These are phyloP conservation scores for Tuber brumale DNA, from an alignment of 495 filamentous ascomycete genomes.

Conservation along the genomic window DNA sequence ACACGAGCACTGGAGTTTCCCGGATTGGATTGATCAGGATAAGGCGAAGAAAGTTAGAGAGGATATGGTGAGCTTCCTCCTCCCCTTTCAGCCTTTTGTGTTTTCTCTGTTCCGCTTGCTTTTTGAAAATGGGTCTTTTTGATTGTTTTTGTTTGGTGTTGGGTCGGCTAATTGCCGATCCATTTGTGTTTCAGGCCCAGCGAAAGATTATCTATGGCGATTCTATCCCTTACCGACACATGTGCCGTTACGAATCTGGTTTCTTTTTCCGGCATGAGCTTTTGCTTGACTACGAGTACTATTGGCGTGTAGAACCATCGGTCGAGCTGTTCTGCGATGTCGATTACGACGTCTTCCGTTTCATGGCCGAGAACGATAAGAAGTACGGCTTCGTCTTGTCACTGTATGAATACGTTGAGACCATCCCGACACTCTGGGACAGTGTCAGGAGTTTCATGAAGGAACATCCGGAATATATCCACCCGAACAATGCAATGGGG, in stretches of 20 bases:
- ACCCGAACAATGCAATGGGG: conserved; percentile 73
- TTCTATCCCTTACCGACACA: conserved; percentile 83
- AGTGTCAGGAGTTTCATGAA: conserved; percentile 86
- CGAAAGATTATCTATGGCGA: conserved; percentile 93
- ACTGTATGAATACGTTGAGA: conserved; percentile 91
- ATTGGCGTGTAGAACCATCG: conserved; percentile 88
- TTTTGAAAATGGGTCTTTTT: conserved; percentile 11
- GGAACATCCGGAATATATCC: conserved; percentile 79
- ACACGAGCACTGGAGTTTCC: conserved; percentile 84
- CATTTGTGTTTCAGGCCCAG: conserved; percentile 42
- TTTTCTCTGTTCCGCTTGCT: conserved; percentile 8
- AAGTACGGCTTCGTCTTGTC: conserved; percentile 87
- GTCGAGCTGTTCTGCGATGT: conserved; percentile 84
- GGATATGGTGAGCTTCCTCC: conserved; percentile 56
- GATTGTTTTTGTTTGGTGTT: neutral
- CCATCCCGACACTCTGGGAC: conserved; percentile 92
- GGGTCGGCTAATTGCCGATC: neutral
- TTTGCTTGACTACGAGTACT: conserved; percentile 81
- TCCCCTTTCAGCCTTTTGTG: neutral
- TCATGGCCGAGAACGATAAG: conserved; percentile 80
- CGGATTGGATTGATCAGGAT: conserved; percentile 76
- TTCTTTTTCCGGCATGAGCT: conserved; percentile 85
- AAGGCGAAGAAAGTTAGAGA: conserved; percentile 72
- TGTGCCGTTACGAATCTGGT: conserved; percentile 89
- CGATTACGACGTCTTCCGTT: conserved; percentile 74